Evolutionary conservation across 140 eudicot species (phyloP), one percentile per base, ranked within the genome.

Genomic region (Flaveria floridana): DNA sequence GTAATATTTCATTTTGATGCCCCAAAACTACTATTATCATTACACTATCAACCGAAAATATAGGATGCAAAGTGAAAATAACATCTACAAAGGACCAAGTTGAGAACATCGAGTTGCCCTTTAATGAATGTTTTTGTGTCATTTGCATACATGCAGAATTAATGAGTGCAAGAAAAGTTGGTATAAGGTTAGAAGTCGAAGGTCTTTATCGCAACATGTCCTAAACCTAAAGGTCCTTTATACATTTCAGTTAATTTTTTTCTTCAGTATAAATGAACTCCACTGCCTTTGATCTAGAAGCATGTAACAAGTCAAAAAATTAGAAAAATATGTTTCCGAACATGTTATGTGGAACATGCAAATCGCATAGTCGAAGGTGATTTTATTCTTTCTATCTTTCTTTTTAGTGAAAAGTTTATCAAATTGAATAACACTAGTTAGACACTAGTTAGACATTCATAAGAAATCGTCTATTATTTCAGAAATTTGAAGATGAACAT

Each of bases 291-390:
- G 56, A 28, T 79, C 47, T 66, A 23, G 57, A 79, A 58, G 14
- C 65, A 66, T 55, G 61, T 20, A 53, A 55, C 48, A 66, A 76
- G 30, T 30, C 10, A 23, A 28, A 23, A 28, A 3, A 20, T 28
- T 58, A 44, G 57, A 18, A 10, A 15, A 67, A 79, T 10, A 80
- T 80, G 80, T 57, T 74, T 74, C 72, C 76, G 67, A 74, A 59
- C 80, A 80, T 74, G 76, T 57, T 80, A 15, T 74, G 76, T 67
- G 80, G 80, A 67, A 44, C 71, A 68, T 74, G 76, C 80, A 80
- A 74, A 68, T 68, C 84, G 68, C 65, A 47, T 74, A 28, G 39
- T 57, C 80, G 71, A 68, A 80, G 84, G 84, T 80, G 59, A 59
- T 59, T 30, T 14, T 39, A 37, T 59, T 30, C 6, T 23, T 23